Evolutionary conservation across 2,329 filamentous ascomycete genomes (phyloP), one percentile per base, ranked within the genome.

Genomic region (Calonectria honghensis): DNA sequence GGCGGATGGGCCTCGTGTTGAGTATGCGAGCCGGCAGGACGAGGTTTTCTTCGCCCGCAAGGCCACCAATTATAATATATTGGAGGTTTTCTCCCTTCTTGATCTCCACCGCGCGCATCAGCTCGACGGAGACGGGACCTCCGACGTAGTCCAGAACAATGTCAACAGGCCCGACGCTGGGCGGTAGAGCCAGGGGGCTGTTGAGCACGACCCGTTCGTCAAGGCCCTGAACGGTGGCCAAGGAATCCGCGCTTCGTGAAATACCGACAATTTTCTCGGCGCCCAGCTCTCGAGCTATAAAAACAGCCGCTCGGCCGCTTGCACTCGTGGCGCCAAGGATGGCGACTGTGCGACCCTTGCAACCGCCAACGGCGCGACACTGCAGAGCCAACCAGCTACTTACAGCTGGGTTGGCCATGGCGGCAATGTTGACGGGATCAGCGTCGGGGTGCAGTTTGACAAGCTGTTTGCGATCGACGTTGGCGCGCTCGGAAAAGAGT

Each of bases 261-360:
- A 75, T 48, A 2, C 74, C 72, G 16, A 76, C 45, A 10, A 74
- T 52, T 13, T 37, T 48, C 10, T 39, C n/a, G 6, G 74, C 74
- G 10, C 72, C 72, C 16, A 72, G 65, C 9, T 45, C 50, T 5
- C 68, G 68, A 11, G 74, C 68, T 13, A 76, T 69, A 5, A 48
- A 31, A 1, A 51, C 68, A n/a, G 68, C 72, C 16, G 54, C 48
- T 27, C 72, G 50, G 6, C 74, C 74, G n/a, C 74, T 74, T 6
- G 74, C 72, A 29, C 74, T 74, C 5, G 74, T 76, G 1, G 72
- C 74, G 6, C 74, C 74, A 31, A 76, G 31, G 10, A 76, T 74
- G n/a, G 35, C 68, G 16, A 76, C 68, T 7, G 64, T 72, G n/a
- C 65, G 57, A n/a, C 64, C 72, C 20, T 61, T 27, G 16, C 64